Percentiles rank a stretch among this genome's conserved stretches.
These are phyloP conservation scores for Phyllosticta citribraziliensis DNA, from an alignment of 2,329 filamentous ascomycete genomes.

Conservation along the genomic window DNA sequence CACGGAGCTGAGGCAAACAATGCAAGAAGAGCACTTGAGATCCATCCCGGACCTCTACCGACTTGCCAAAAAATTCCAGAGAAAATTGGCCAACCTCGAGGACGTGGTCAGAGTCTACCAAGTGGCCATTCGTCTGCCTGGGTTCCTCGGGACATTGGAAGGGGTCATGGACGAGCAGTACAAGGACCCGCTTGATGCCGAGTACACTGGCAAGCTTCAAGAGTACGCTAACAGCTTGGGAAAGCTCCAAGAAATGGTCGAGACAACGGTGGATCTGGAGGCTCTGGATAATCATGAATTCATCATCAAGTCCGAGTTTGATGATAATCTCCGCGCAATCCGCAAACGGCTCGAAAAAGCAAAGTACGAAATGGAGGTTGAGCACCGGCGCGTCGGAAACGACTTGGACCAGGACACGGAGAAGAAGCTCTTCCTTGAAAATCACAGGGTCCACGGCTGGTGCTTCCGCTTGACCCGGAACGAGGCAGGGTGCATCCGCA, in stretches of 20 bases:
- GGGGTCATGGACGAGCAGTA: conserved; percentile 94
- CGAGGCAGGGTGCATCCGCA: conserved; percentile 87
- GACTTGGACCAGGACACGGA: conserved; percentile 89
- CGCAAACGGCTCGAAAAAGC: conserved; percentile 83
- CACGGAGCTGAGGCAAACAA: conserved; percentile 84
- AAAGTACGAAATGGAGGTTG: conserved; percentile 69
- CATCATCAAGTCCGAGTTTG: conserved; percentile 97
- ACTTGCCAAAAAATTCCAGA: conserved; percentile 88
- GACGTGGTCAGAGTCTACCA: conserved; percentile 95
- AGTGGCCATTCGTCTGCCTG: conserved; percentile 82
- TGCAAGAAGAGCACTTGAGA: conserved; percentile 92
- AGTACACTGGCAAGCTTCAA: conserved; percentile 72
- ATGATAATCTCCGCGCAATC: conserved; percentile 79
- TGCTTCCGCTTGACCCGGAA: conserved; percentile 87
- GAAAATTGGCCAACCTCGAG: conserved; percentile 81
- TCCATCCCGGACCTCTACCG: conserved; percentile 92
- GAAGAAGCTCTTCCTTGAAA: conserved; percentile 97
- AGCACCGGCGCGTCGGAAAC: conserved; percentile 64
- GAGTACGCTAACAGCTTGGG: conserved; percentile 68
- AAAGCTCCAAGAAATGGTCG: conserved; percentile 94
- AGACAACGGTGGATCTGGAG: conserved; percentile 92
- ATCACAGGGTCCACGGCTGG: conserved; percentile 91
- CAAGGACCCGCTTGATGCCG: conserved; percentile 71
- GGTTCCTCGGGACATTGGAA: conserved; percentile 80
- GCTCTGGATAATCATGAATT: conserved; percentile 96